These are phyloP conservation scores for Colletotrichum sp. DNA, from an alignment of 2,329 filamentous ascomycete genomes.

Conservation along the genomic window DNA sequence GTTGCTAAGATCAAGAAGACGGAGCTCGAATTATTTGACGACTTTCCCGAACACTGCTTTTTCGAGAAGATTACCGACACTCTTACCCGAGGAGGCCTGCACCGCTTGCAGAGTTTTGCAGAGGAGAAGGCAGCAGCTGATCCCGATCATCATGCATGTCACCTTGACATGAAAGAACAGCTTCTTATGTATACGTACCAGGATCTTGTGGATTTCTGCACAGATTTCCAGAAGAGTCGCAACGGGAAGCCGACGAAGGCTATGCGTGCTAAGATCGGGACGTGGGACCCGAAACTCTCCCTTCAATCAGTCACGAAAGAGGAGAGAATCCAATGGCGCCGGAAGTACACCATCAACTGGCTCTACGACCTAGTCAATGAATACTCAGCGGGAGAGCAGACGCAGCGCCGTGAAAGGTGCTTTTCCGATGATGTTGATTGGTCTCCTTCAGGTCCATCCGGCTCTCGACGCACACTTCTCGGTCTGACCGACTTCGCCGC, in stretches of 20 bases:
- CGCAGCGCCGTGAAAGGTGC: conserved; percentile 38
- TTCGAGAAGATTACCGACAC: not conserved
- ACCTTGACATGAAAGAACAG: conserved; percentile 47
- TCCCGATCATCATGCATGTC: not conserved
- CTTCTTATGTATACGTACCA: conserved; percentile 46
- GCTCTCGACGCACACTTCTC: conserved; percentile 36
- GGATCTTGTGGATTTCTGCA: conserved; percentile 48
- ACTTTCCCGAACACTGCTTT: not conserved
- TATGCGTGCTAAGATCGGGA: conserved; percentile 40
- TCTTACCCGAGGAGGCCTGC: not conserved
- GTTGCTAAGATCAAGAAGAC: not conserved
- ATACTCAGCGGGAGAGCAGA: conserved; percentile 43
- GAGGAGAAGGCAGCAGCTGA: not conserved
- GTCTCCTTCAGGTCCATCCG: not conserved
- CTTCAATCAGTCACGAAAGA: conserved; percentile 39
- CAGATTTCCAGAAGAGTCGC: conserved; percentile 48
- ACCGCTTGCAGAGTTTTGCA: not conserved
- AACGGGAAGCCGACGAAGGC: conserved; percentile 50
- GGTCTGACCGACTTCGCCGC: conserved; percentile 51
- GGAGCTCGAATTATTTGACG: not conserved
- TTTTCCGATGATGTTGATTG: not conserved
- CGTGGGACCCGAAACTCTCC: conserved; percentile 47
- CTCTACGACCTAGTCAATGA: conserved; percentile 56
- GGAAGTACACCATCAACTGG: conserved; percentile 54
- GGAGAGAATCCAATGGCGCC: conserved; percentile 49